Evolutionary conservation across 495 filamentous ascomycete species (phyloP), one percentile per base, ranked within the genome.

Genomic region (Hypoxylon rickii): DNA sequence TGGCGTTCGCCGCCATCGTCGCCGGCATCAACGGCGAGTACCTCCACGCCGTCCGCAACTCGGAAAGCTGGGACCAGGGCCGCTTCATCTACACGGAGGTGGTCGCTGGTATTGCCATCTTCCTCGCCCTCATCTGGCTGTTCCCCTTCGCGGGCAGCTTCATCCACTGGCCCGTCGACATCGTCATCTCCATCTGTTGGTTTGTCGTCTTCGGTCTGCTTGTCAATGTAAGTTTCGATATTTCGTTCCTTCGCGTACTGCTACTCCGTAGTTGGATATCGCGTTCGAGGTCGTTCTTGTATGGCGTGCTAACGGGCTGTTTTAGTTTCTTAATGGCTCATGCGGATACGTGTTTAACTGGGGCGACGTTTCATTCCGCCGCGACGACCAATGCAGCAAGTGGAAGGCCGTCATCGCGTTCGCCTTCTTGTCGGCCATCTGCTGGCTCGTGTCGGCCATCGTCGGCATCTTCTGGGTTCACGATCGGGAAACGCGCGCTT

Each of bases 291-390:
- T n/a, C n/a, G n/a, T n/a, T n/a, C n/a, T n/a, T n/a, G n/a, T n/a
- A n/a, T n/a, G n/a, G n/a, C n/a, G n/a, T n/a, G n/a, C n/a, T n/a
- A n/a, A n/a, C n/a, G n/a, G n/a, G n/a, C n/a, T n/a, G n/a, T n/a
- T n/a, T 3, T 15, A 72, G 65, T 58, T 77, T 33, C 45, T 74
- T 20, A 54, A 71, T 12, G 61, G 78, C 37, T 59, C 70, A 32
- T 89, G 86, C 65, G 86, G 84, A 42, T 75, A 74, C 44, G 87
- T 96, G n/a, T 93, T 96, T 12, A 86, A 97, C 69, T 96, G 94
- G 53, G 85, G 88, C 57, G 89, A 94, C 58, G 87, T 97, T 31
- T 89, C 87, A 3, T 89, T 91, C 29, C 81, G 92, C 64, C 84
- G 83, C 46, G 81, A 79, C 24, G 90, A 76, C 3, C 65, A 70